Evolutionary conservation across 176 grass and related monocot species (phyloP).

Genomic region (Cymbopogon citratus): DNA sequence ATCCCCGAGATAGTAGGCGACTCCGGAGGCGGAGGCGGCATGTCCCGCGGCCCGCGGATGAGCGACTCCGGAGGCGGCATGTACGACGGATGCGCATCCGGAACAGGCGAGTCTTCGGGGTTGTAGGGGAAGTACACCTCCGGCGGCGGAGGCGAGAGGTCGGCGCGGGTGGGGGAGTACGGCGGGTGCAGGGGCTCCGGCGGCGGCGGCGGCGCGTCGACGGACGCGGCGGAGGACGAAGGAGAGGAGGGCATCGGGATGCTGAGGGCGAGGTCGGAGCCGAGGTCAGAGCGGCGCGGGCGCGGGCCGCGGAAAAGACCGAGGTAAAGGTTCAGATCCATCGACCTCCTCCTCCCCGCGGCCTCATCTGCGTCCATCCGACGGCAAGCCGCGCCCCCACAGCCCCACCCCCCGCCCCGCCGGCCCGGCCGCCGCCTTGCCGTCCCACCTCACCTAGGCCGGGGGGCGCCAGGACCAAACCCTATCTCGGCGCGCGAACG

Average conservation of each 20-base stretch:
- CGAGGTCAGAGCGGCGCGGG: constrained; percentile 70
- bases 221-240: constrained; percentile 57
- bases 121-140: constrained; percentile 58
- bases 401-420: neutral
- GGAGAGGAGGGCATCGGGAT: constrained; percentile 67
- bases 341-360: constrained; percentile 47
- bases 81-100: constrained; percentile 34
- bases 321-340: constrained; percentile 99
- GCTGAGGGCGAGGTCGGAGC: constrained; percentile 90
- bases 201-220: constrained; percentile 33
- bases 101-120: constrained; percentile 28
- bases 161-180: constrained; percentile 26
- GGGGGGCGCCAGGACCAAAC: constrained; percentile 26
- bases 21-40: constrained; percentile 4
- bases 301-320: constrained; percentile 72
- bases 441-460: constrained; percentile 17
- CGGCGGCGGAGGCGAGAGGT: constrained; percentile 17
- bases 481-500: constrained; percentile 15
- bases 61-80: neutral
- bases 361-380: constrained; percentile 65
- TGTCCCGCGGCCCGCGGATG: constrained; percentile 13
- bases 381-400: neutral
- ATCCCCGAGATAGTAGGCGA: neutral
- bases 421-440: neutral
- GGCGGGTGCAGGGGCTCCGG: constrained; percentile 29